Evolutionary conservation across 257 asterid genomes (phyloP).

Genomic region (Phtheirospermum japonicum): DNA sequence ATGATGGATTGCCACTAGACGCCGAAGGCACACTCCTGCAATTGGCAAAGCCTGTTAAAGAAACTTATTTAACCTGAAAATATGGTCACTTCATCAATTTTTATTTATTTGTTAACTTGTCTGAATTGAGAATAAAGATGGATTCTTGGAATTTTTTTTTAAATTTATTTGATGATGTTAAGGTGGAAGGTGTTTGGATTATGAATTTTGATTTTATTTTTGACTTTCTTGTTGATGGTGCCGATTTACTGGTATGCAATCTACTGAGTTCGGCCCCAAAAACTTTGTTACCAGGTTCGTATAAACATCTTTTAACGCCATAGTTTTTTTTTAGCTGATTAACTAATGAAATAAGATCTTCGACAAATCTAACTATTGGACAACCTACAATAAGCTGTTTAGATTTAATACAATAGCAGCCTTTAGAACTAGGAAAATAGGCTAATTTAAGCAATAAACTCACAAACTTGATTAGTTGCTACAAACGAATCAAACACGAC

Average conservation of each 20-base stretch:
- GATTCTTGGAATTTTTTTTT: constrained; percentile 25
- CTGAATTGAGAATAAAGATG: not conserved
- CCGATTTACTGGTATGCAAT: constrained; percentile 52
- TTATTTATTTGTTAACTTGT: not conserved
- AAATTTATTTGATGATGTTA: not conserved
- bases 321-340: too few species aligned
- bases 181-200: not conserved
- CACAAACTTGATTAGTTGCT: too few species aligned
- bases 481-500: too few species aligned
- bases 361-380: too few species aligned
- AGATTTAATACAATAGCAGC: too few species aligned
- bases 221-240: constrained; percentile 7
- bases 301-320: too few species aligned
- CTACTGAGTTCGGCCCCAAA: too few species aligned
- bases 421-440: too few species aligned
- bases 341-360: too few species aligned
- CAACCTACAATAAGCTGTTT: too few species aligned
- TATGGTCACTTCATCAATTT: constrained; percentile 47
- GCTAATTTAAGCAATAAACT: too few species aligned
- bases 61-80: constrained; percentile 57
- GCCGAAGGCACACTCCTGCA: constrained; percentile 96
- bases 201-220: constrained; percentile 1
- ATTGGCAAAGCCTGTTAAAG: constrained; percentile 74
- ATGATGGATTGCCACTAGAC: constrained; percentile 75
- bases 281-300: too few species aligned